A percentile compares a stretch with the other conserved stretches of the same genome.
These are phyloP conservation scores for Eutypella sp. DNA, from an alignment of 2,329 filamentous ascomycete genomes.

Conservation along the genomic window DNA sequence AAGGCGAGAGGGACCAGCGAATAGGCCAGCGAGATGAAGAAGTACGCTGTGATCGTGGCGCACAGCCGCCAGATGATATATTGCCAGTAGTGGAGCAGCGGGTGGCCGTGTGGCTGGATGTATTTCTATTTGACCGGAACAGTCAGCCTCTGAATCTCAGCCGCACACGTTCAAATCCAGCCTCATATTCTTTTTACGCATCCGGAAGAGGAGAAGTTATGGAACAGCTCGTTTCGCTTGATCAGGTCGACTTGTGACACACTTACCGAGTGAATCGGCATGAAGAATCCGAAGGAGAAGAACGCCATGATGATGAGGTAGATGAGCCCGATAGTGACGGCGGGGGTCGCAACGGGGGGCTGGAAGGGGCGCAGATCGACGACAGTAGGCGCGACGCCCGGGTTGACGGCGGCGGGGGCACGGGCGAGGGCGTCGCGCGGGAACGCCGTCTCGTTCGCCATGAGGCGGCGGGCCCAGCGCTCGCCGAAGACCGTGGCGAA, in stretches of 20 bases:
- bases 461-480: constrained; percentile 34
- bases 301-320: constrained; percentile 65
- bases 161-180: background rate
- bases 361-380: constrained; percentile 56
- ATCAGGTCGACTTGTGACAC: too few species aligned
- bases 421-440: constrained; percentile 22
- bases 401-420: constrained; percentile 26
- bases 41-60: constrained; percentile 52
- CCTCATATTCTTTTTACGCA: background rate
- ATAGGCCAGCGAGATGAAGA: constrained; percentile 59
- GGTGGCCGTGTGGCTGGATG: constrained; percentile 48
- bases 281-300: constrained; percentile 61
- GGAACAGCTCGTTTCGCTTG: too few species aligned
- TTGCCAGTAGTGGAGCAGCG: constrained; percentile 53
- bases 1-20: constrained; percentile 60
- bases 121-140: constrained; percentile 34
- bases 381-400: constrained; percentile 23
- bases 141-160: background rate
- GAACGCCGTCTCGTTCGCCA: constrained; percentile 33
- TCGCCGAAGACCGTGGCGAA: constrained; percentile 44
- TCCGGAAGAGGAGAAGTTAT: too few species aligned
- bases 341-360: constrained; percentile 49
- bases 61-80: constrained; percentile 54
- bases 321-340: constrained; percentile 59
- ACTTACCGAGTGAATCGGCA: constrained; percentile 53